A percentile compares a stretch with the other conserved stretches of the same genome.
phyloP scores from a whole-genome alignment of 73 alveolate genomes.

The Paramecium sonneborni region DNA sequence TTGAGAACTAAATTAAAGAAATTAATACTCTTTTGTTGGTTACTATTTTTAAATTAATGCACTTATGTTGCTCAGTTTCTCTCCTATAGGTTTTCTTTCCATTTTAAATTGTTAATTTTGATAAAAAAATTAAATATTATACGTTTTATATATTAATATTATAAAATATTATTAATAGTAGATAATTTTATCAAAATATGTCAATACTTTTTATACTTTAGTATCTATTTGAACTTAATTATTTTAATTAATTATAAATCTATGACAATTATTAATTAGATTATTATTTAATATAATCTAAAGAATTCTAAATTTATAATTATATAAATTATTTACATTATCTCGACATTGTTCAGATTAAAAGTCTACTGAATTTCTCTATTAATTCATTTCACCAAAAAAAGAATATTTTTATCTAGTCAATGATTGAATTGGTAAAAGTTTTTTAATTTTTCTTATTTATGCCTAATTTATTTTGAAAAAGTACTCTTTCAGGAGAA shows the following conservation, averaged over 20 bases:
- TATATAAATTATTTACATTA: not conserved
- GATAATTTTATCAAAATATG: not conserved
- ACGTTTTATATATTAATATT: not conserved
- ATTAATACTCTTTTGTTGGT: not conserved
- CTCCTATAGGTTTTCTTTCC: not conserved
- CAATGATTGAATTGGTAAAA: not conserved
- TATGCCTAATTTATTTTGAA: not conserved
- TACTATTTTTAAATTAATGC: not conserved
- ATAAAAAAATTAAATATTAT: not conserved
- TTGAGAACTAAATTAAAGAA: not conserved
- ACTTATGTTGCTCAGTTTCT: not conserved
- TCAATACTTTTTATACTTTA: not conserved
- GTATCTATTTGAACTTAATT: not conserved
- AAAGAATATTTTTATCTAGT: not conserved
- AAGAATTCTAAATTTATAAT: not conserved
- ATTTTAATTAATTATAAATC: not conserved
- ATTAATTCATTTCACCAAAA: not conserved
- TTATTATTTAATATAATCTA: not conserved
- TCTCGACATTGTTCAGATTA: not conserved
- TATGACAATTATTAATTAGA: not conserved
- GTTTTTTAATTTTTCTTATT: not conserved
- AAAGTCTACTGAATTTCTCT: not conserved
- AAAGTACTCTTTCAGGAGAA: not conserved
- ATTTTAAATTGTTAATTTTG: not conserved
- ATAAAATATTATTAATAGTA: not conserved